A percentile compares a stretch with the other conserved stretches of the same genome.
These are phyloP conservation scores for Rugonectria rugulosa DNA, from an alignment of 2,329 filamentous ascomycete species.

Conservation along the genomic window DNA sequence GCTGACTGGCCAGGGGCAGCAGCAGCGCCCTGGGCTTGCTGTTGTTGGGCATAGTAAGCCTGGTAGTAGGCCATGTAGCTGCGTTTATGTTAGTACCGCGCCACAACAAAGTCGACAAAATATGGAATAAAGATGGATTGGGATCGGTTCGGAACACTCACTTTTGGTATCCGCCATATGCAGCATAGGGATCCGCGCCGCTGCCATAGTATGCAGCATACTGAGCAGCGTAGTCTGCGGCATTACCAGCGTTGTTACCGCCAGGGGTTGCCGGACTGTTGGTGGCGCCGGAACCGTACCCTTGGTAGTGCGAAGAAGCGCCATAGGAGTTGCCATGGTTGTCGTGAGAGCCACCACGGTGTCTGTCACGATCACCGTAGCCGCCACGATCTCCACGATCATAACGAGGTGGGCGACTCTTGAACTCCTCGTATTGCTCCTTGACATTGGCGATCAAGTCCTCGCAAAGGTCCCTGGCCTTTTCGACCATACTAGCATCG, in stretches of 20 bases:
- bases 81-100: conserved; percentile 32
- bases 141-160: conserved; percentile 53
- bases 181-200: conserved; percentile 82
- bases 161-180: conserved; percentile 88
- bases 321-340: conserved; percentile 44
- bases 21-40: conserved; percentile 57
- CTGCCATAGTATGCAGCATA: conserved; percentile 81
- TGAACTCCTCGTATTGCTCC: conserved; percentile 90
- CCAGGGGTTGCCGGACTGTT: conserved; percentile 48
- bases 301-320: conserved; percentile 36
- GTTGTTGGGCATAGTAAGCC: conserved; percentile 65
- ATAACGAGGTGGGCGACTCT: conserved; percentile 76
- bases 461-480: conserved; percentile 87
- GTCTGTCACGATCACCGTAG: conserved; percentile 42
- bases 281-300: conserved; percentile 42
- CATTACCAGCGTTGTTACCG: conserved; percentile 38
- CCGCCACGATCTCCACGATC: conserved; percentile 55
- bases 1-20: conserved; percentile 53
- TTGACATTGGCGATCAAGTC: conserved; percentile 88
- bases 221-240: conserved; percentile 75
- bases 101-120: neutral
- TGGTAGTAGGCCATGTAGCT: conserved; percentile 77
- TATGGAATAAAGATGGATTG: neutral
- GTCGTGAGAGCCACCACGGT: conserved; percentile 44
- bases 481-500: conserved; percentile 83